Evolutionary conservation across 2,329 filamentous ascomycete species (phyloP).

Genomic region (Fusarium cicatricum): DNA sequence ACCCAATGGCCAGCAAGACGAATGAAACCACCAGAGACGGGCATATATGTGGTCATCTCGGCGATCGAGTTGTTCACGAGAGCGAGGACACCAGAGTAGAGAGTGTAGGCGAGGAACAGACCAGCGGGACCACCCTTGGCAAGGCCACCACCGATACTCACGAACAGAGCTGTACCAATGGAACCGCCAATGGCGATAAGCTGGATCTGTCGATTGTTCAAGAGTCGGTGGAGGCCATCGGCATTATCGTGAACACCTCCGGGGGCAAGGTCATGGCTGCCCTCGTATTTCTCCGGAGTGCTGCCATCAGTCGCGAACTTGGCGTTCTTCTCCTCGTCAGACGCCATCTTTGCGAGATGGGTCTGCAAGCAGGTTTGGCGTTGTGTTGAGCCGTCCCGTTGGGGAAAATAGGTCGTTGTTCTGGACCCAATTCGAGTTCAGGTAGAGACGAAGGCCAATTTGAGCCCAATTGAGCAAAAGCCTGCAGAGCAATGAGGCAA

Average conservation of each 20-base stretch:
- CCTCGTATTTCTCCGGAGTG: conserved; percentile 34
- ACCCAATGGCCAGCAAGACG: conserved; percentile 71
- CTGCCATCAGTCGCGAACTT: conserved; percentile 43
- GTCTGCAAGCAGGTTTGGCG: neutral
- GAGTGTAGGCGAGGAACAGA: conserved; percentile 65
- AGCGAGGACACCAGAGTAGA: conserved; percentile 64
- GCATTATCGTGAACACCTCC: conserved; percentile 44
- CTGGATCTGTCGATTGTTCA: conserved; percentile 65
- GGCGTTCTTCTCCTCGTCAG: conserved; percentile 40
- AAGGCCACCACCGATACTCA: conserved; percentile 66
- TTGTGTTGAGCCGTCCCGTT: neutral
- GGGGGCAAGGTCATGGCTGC: conserved; percentile 38
- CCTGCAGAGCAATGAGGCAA: conserved; percentile 38
- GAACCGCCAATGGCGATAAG: conserved; percentile 67
- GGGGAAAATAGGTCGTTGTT: neutral
- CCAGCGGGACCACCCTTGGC: conserved; percentile 55
- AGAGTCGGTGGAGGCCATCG: conserved; percentile 55
- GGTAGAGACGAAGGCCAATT: too few relatives aligned
- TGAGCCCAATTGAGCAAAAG: conserved; percentile 22
- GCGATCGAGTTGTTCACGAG: conserved; percentile 72
- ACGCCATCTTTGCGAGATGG: conserved; percentile 23
- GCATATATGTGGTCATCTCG: conserved; percentile 71
- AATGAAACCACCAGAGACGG: conserved; percentile 69
- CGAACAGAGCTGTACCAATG: conserved; percentile 67
- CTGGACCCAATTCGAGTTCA: too few relatives aligned